Conservation (phyloP, 805 yeast genomes). For the Torulaspora franciscae region DNA sequence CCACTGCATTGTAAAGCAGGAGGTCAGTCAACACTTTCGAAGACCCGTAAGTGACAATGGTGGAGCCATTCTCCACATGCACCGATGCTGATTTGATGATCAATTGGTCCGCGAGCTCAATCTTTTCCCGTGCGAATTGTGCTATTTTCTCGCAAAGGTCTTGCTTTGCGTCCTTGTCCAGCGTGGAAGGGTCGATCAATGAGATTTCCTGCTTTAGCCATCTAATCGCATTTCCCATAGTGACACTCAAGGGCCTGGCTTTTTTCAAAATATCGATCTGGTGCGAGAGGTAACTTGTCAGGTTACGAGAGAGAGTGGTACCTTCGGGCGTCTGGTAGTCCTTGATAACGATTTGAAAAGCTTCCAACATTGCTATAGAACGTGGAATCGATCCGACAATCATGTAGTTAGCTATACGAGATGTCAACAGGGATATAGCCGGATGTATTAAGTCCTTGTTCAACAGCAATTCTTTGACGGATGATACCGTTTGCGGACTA, state of each 20-base stretch:
- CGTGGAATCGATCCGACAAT: slow-evolving; percentile 88
- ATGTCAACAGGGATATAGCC: slow-evolving; percentile 67
- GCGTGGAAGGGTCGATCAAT: slow-evolving; percentile 64
- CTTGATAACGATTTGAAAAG: slow-evolving; percentile 71
- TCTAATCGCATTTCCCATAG: slow-evolving; percentile 97
- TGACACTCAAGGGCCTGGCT: slow-evolving; percentile 83
- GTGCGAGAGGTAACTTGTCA: slow-evolving; percentile 80
- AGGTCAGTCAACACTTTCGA: slow-evolving; percentile 77
- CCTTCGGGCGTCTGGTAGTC: slow-evolving; percentile 84
- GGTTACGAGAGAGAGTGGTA: slow-evolving; percentile 78
- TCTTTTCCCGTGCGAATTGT: slow-evolving; percentile 75
- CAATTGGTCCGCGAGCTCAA: slow-evolving; percentile 75
- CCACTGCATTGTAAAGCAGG: slow-evolving; percentile 61
- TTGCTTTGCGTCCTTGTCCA: slow-evolving; percentile 55
- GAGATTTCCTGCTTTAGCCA: slow-evolving; percentile 96
- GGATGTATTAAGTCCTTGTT: slow-evolving; percentile 71
- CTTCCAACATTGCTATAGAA: slow-evolving; percentile 76
- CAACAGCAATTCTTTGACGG: slow-evolving; percentile 32
- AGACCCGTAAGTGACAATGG: slow-evolving; percentile 82
- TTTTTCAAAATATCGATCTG: slow-evolving; percentile 90
- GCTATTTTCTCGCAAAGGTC: slow-evolving; percentile 65
- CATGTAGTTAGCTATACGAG: slow-evolving; percentile 75
- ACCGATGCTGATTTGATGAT: slow-evolving; percentile 75
- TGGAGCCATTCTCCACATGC: slow-evolving; percentile 71
- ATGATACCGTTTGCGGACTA: slow-evolving; percentile 27